Evolutionary conservation across 345 rosid species (phyloP), one percentile per base, ranked within the genome.

Genomic region (Ailanthus altissimus): DNA sequence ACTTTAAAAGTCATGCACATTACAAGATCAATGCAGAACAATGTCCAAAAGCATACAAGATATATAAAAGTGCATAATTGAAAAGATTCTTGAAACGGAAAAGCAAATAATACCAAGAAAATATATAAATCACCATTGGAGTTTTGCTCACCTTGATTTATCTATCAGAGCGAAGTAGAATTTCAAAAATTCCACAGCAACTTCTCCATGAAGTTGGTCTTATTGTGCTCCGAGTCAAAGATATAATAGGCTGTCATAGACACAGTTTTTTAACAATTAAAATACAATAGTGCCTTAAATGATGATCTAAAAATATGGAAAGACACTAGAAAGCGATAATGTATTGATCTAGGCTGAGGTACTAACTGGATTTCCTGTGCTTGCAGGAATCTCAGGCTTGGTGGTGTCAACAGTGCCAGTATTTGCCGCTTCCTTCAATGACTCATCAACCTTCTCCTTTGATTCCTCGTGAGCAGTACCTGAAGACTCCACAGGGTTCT

Each of bases 111-210:
- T 47, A 49, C 57, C 72, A 5, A 66, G 11, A 49, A 6, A 21
- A 12, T 23, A 23, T n/a, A 7, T 4, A n/a, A 12, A 50, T 60
- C 42, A 14, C 62, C 21, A 16, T 15, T 15, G 36, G 7, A 21
- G 36, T 38, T 54, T 38, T 42, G 40, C 69, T 63, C 70, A 81
- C 81, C 75, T 73, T 16, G 58, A 54, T 64, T 70, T 67, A 80
- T 77, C 81, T 68, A 57, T 79, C 50, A 13, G 88, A 83, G 67
- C 84, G 85, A 40, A 86, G 62, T 62, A 94, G 86, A 79, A 86
- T 87, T 28, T 88, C 84, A 53, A 94, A 80, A 64, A 89, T 87
- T 70, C 97, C 97, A 43, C 97, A 94, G 74, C 97, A 94, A 76
- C 87, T 88, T 80, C 72, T 89, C 94, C 97, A 94, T 0, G 93